Evolutionary conservation across 768 basidiomycete species (phyloP).

Genomic region (Trametes punicea): DNA sequence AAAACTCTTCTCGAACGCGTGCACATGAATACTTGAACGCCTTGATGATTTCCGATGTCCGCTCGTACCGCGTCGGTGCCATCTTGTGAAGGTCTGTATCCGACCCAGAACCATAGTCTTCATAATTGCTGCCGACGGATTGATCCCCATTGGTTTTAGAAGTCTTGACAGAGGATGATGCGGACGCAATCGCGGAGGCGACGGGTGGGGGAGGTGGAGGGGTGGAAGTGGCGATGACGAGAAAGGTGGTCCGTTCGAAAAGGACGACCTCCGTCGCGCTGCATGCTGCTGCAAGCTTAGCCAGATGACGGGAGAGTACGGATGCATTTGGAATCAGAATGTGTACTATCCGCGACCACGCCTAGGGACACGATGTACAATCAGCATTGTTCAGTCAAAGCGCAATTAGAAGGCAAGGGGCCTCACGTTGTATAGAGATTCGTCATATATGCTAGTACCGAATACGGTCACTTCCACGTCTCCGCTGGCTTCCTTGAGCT

Average conservation of each 20-base stretch:
- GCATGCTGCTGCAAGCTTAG: conserved; percentile 82
- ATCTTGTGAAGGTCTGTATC: conserved; percentile 44
- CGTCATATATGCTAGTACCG: conserved; percentile 96
- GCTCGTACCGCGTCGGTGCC: conserved; percentile 73
- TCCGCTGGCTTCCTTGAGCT: conserved; percentile 67
- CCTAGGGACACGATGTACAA: conserved; percentile 47
- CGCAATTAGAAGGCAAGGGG: neutral
- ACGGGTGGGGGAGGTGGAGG: conserved; percentile 34
- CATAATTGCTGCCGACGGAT: conserved; percentile 7
- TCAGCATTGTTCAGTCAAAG: neutral
- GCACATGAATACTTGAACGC: conserved; percentile 91
- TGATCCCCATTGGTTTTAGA: conserved; percentile 25
- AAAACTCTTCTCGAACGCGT: conserved; percentile 80
- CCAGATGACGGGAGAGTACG: conserved; percentile 84
- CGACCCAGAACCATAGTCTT: conserved; percentile 17
- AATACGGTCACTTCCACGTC: conserved; percentile 67
- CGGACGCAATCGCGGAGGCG: conserved; percentile 17
- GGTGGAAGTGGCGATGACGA: conserved; percentile 87
- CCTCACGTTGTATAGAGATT: conserved; percentile 79
- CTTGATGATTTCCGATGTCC: conserved; percentile 92
- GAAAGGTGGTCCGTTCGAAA: conserved; percentile 96
- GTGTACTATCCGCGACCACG: conserved; percentile 97
- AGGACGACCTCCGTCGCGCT: conserved; percentile 92
- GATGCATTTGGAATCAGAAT: conserved; percentile 93
- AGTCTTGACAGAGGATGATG: conserved; percentile 30